Base-by-base conservation (phyloP, 208 protist genomes). In the Trypanosoma grayi region DNA sequence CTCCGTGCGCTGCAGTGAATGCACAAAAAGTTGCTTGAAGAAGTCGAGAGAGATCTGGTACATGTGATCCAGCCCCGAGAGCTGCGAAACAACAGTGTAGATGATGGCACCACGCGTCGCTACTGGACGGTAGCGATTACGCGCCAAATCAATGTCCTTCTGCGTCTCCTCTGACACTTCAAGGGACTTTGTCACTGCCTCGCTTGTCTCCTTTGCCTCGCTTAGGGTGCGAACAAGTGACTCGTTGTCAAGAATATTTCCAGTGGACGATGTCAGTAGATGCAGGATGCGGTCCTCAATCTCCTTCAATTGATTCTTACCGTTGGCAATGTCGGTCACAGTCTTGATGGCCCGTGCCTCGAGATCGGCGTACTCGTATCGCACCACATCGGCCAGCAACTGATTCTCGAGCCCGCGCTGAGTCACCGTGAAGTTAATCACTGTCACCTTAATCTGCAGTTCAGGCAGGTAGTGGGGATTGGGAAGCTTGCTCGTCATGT, bases 171-270 rank as follows among this genome's bases (percentile, higher is more conserved):
- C 91, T 22, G 95, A 83, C n/a, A 98, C 76, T 16, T 70, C 56
- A 44, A 99, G 79, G 25, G 94, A 78, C 43, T 90, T 76, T 31
- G 81, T 82, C 28, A 99, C 97, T 30, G 84, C 73, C 63, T 94
- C 86, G 48, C 88, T 92, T 7, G 90, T 98, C 50, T 77, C 47
- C 80, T 98, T 98, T 14, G 93, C 87, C 24, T 92, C 83, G 18
- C 92, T 81, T n/a, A 99, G 77, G 22, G 97, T 96, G 71, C 91
- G 91, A 41, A 99, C 96, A 10, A 99, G 92, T 47, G 84, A 83
- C 64, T 98, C 93, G 72, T 98, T 97, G 70, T 98, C 96, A 25
- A 98, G 79, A 60, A 98, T 97, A 77, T 98, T 98, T 43, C 94
- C 96, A 24, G 93, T 93, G 2, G 93, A 96, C 20, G 86, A 89